Evolutionary conservation across 441 rosid genomes (phyloP), one percentile per base, ranked within the genome.

Genomic region (Populus hybrid): DNA sequence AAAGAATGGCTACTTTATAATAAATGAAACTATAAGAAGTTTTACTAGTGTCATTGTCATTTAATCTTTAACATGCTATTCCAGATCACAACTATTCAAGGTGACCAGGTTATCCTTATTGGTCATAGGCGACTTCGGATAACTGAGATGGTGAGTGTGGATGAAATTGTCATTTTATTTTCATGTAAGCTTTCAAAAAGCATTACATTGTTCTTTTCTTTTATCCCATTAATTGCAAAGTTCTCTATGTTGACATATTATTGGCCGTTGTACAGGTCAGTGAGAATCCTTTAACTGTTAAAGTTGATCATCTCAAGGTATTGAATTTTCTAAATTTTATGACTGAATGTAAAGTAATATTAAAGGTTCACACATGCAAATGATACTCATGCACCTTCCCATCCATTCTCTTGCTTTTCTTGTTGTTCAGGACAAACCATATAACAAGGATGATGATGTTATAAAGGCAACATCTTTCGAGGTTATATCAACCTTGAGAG

Each of bases 241-340:
- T 71, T 59, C 64, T 78, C 71, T 64, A 16, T 72, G 76, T 70
- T 79, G 70, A 71, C 26, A 50, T 73, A 28, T 29, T 74, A 61
- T 72, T 82, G 69, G 74, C 63, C 77, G 86, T 26, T 82, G 20
- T 80, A 74, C 79, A 97, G 99, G 99, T 88, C 78, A 88, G 92
- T 36, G 97, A 94, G 83, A 94, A 93, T 75, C 99, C 99, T 74
- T 95, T 97, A 73, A 94, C 94, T 4, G 98, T 97, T 86, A 97
- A 90, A 89, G 97, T 94, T 29, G 99, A 97, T 87, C 99, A 97
- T 86, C 89, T 97, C 65, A 97, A 94, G 97, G 99, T 88, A 84
- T 78, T 66, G 3, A 64, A 26, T 59, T 80, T 63, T 64, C 72
- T 72, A 65, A 73, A 68, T 74, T 75, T 38, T 21, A 9, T 53